Evolutionary conservation across 306 rosid species (phyloP).

Genomic region (Cicer bijugum): DNA sequence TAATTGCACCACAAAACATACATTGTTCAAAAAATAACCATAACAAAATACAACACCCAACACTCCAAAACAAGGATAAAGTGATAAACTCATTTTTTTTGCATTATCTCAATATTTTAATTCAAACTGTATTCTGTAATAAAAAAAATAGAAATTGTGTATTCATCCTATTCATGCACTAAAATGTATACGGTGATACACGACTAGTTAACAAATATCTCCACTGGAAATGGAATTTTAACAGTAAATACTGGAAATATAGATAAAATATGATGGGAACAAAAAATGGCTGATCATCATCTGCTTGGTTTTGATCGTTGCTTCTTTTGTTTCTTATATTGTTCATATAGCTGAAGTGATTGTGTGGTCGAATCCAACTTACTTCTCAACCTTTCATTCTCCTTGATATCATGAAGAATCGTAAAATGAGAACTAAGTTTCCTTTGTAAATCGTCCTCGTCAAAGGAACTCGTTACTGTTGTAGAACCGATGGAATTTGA

Average conservation of each 20-base stretch:
- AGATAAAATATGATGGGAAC: not conserved
- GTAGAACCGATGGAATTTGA: constrained; percentile 46
- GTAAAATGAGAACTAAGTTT: constrained; percentile 68
- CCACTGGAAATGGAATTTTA: constrained; percentile 11
- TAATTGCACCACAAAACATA: constrained; percentile 1
- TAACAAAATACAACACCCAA: not conserved
- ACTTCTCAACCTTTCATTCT: constrained; percentile 69
- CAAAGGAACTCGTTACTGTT: constrained; percentile 40
- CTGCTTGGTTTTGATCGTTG: constrained; percentile 41
- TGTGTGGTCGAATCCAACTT: constrained; percentile 61
- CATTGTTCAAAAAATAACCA: not conserved
- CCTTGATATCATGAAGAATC: constrained; percentile 75
- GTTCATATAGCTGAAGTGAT: constrained; percentile 65
- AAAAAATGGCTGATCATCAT: constrained; percentile 4
- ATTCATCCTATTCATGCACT: not conserved
- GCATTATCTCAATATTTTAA: not conserved
- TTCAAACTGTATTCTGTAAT: not conserved
- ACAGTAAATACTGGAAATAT: not conserved
- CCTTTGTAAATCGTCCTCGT: constrained; percentile 61
- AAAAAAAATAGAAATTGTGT: not conserved
- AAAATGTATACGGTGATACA: constrained; percentile 23
- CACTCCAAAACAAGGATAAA: not conserved
- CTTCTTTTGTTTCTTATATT: constrained; percentile 69
- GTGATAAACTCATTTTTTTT: not conserved
- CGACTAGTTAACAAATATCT: constrained; percentile 1